Base-by-base conservation (phyloP, 768 basidiomycete genomes). In the Hydnomerulius pinastri region DNA sequence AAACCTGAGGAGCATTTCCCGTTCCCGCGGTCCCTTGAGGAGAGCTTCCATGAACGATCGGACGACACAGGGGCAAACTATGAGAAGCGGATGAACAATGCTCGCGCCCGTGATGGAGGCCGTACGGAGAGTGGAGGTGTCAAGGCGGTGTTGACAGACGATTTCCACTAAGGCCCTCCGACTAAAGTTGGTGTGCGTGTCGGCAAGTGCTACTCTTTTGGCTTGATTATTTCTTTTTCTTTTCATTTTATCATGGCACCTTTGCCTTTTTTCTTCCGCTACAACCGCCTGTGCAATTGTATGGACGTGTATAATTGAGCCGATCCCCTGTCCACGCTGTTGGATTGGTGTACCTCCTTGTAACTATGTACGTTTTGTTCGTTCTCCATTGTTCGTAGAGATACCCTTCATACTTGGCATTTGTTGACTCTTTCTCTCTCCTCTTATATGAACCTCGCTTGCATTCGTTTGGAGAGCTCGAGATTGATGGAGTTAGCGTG, bases 91-190 rank as follows among this genome's bases (percentile, higher is more conserved):
- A 87, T 90, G 87, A 84, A 87, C 61, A 83, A 78, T 3, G 79
- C 83, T 23, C 79, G 86, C 35, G 90, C 84, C 41, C 75, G 87
- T 50, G 87, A 91, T 66, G 89, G 90, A 3, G 90, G 90, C 32
- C 74, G 89, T 58, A 92, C 90, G 54, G 87, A 90, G 72, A 92
- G 89, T 60, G 89, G 89, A 2, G 90, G 90, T n/a, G 87, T 92
- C 25, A 85, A 82, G 61, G 90, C 86, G 10, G 76, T 90, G 40
- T 66, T 85, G 64, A 77, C 79, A 56, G 72, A 79, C 57, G 69
- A 67, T 23, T 51, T 50, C 28, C 53, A 54, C 18, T 63, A 53
- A 62, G 38, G 54, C 42, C 24, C 25, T 46, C 12, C 13, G 17
- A 17, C 18, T 27, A 27, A 13, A 30, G 13, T 46, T 39, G 48